Evolutionary conservation across 306 rosid genomes (phyloP).

Genomic region (Cicer arietinum): DNA sequence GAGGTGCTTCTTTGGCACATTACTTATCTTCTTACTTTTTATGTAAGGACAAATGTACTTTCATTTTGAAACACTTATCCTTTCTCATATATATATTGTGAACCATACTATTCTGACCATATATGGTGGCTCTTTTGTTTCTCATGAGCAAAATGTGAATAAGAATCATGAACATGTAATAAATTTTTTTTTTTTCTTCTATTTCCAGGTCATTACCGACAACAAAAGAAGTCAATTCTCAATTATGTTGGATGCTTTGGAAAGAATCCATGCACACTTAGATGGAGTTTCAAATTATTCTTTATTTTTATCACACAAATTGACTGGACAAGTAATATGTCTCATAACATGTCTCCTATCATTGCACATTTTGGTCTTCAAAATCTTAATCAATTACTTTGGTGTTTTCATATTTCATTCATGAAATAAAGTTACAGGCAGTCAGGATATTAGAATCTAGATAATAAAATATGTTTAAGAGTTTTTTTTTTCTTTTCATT

Average conservation of each 20-base stretch:
- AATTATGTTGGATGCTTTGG: slow-evolving; percentile 74
- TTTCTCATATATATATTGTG: too few species aligned
- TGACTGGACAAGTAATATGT: not conserved
- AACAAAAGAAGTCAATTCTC: slow-evolving; percentile 61
- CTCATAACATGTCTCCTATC: not conserved
- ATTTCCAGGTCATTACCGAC: not conserved
- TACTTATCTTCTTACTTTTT: too few species aligned
- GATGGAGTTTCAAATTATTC: slow-evolving; percentile 86
- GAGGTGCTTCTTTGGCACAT: too few species aligned
- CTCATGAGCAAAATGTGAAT: not conserved
- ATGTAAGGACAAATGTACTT: too few species aligned
- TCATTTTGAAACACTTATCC: too few species aligned
- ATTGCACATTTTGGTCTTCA: slow-evolving; percentile 1
- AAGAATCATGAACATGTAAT: not conserved
- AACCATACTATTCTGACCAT: not conserved
- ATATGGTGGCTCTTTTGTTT: not conserved
- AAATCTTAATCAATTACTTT: slow-evolving; percentile 2
- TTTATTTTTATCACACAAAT: slow-evolving; percentile 48
- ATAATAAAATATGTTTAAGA: not conserved
- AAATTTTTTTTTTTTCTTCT: not conserved
- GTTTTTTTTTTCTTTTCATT: not conserved
- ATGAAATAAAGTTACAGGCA: not conserved
- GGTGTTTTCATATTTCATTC: slow-evolving; percentile 14
- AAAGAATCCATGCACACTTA: slow-evolving; percentile 88
- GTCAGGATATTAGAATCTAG: not conserved